Conservation (phyloP, 441 rosid species). For the Populus hybrid region DNA sequence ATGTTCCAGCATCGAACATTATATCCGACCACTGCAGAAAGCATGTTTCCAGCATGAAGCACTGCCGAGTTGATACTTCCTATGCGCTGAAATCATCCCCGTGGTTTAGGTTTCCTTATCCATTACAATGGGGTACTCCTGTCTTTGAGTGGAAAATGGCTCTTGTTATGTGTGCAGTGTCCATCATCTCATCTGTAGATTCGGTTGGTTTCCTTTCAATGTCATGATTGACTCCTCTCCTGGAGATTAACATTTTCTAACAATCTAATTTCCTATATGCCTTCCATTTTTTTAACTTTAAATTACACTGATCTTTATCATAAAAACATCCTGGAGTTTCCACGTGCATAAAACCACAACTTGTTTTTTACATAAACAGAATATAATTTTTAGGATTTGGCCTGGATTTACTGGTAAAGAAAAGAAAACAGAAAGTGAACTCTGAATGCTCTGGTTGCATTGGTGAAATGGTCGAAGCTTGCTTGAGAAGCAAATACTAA, state of each 20-base stretch:
- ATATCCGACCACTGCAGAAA: conserved; percentile 82
- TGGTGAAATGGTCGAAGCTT: not conserved
- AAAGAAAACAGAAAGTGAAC: not conserved
- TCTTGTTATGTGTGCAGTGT: conserved; percentile 80
- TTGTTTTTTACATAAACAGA: not conserved
- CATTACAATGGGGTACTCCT: conserved; percentile 97
- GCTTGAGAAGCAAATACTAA: not conserved
- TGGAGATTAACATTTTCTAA: not conserved
- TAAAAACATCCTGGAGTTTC: not conserved
- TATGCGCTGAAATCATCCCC: conserved; percentile 79
- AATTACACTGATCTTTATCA: not conserved
- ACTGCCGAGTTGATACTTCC: conserved; percentile 84
- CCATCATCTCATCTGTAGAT: conserved; percentile 81
- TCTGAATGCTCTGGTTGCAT: not conserved
- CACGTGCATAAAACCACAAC: not conserved
- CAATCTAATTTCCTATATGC: not conserved
- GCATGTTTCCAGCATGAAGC: conserved; percentile 73
- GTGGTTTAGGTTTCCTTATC: conserved; percentile 97
- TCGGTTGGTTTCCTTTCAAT: conserved; percentile 53
- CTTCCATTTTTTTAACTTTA: not conserved
- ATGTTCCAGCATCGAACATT: conserved; percentile 73
- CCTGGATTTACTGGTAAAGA: not conserved
- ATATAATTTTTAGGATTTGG: not conserved
- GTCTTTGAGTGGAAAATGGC: conserved; percentile 90
- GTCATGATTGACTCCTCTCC: not conserved